These are phyloP conservation scores for Kalaharituber pfeilii DNA, from an alignment of 2,329 filamentous ascomycete genomes.

Conservation along the genomic window DNA sequence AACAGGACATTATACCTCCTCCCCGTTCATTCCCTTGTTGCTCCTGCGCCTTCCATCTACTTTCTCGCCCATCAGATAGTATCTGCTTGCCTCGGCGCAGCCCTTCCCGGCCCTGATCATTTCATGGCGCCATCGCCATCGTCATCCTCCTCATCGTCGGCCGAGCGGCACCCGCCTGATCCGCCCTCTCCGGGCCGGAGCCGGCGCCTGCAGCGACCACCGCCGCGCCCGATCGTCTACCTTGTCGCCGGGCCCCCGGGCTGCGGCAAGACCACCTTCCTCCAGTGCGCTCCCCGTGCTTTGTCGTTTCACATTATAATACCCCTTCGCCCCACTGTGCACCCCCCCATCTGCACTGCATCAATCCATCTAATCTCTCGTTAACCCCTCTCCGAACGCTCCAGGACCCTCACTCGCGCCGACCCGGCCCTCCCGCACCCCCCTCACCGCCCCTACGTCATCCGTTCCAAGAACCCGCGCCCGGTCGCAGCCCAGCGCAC, in stretches of 20 bases:
- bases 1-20: no score
- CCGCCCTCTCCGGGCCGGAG: conserved; percentile 2
- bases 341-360: not conserved
- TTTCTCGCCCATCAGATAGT: no score
- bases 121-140: no score
- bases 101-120: no score
- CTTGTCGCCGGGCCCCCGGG: not conserved
- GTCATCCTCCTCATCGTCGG: no score
- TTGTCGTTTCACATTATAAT: not conserved
- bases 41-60: no score
- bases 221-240: not conserved
- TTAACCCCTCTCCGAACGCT: not conserved
- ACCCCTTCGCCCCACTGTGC: not conserved
- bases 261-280: not conserved
- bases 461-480: not conserved
- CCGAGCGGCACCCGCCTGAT: not conserved
- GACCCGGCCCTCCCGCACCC: not conserved
- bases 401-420: not conserved
- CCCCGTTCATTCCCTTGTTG: no score
- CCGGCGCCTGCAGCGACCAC: conserved; percentile 16
- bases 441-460: not conserved
- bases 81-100: no score
- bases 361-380: not conserved
- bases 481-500: no score
- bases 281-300: not conserved